These are phyloP conservation scores for Amaranthus hypochondriacus DNA, from an alignment of 148 eudicot genomes.

Conservation along the genomic window DNA sequence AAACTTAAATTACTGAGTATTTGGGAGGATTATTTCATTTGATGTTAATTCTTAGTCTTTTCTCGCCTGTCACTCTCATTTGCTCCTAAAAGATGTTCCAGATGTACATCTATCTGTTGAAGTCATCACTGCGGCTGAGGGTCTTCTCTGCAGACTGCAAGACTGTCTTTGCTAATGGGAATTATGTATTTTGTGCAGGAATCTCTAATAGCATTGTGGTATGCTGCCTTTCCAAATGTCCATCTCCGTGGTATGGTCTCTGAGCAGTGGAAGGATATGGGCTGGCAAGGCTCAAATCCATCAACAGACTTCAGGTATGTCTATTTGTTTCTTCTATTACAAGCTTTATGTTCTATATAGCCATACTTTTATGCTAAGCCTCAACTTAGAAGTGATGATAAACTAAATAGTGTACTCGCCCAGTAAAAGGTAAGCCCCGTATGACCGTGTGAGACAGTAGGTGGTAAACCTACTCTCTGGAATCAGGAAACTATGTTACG, in stretches of 20 bases:
- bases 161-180: neutral
- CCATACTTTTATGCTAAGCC: neutral
- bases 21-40: too few relatives aligned
- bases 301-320: slow-evolving; percentile 90
- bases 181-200: slow-evolving; percentile 42
- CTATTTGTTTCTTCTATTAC: neutral
- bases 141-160: neutral
- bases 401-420: neutral
- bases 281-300: slow-evolving; percentile 96
- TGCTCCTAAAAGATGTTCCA: too few relatives aligned
- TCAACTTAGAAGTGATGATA: neutral
- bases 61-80: too few relatives aligned
- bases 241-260: slow-evolving; percentile 66
- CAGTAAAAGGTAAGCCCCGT: neutral
- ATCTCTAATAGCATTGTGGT: slow-evolving; percentile 71
- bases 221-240: slow-evolving; percentile 61
- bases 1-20: too few relatives aligned
- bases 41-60: too few relatives aligned
- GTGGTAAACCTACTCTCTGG: neutral
- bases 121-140: too few relatives aligned
- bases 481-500: too few relatives aligned
- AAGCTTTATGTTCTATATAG: neutral
- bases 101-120: too few relatives aligned
- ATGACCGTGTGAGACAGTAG: neutral
- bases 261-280: slow-evolving; percentile 98